Evolutionary conservation across 495 filamentous ascomycete species (phyloP).

Genomic region (Parathielavia appendiculata): DNA sequence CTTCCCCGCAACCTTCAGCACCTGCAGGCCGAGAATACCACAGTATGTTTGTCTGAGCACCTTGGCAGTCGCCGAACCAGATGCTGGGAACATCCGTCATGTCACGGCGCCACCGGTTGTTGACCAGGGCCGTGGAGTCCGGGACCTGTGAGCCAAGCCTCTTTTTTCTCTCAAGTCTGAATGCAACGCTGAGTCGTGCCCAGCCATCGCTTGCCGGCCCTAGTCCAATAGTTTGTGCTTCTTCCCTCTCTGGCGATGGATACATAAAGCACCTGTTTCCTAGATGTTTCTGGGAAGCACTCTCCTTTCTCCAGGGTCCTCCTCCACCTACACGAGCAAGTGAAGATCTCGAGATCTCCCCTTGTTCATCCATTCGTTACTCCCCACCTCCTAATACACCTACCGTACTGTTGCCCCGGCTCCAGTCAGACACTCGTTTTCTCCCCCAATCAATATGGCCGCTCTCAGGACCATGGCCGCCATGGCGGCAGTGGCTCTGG

Average conservation of each 20-base stretch:
- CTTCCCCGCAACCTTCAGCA: too few species aligned
- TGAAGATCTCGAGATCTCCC: conserved; percentile 5
- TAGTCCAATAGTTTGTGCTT: conserved; percentile 5
- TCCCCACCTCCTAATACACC: neutral
- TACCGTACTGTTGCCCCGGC: conserved; percentile 3
- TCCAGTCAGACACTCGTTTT: conserved; percentile 8
- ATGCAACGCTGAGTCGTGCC: neutral
- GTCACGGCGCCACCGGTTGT: neutral
- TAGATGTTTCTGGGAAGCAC: conserved; percentile 1
- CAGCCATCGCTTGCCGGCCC: conserved; percentile 4
- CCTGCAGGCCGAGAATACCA: neutral
- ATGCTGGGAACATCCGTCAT: neutral
- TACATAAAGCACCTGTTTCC: conserved; percentile 8
- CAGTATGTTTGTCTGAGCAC: neutral
- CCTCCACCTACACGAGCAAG: neutral
- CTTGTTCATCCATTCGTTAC: conserved; percentile 3
- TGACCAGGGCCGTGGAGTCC: too few species aligned
- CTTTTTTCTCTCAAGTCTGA: neutral
- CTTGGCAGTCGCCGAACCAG: neutral
- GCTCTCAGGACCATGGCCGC: conserved; percentile 24
- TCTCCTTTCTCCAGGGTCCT: conserved; percentile 11
- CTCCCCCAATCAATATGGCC: conserved; percentile 20
- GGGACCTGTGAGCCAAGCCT: neutral
- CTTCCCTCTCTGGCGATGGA: neutral
- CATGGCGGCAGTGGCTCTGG: conserved; percentile 32